Percentiles rank a stretch among this genome's conserved stretches.
Conservation (phyloP, 2,329 filamentous ascomycete species). For the Colletotrichum noveboracense region DNA sequence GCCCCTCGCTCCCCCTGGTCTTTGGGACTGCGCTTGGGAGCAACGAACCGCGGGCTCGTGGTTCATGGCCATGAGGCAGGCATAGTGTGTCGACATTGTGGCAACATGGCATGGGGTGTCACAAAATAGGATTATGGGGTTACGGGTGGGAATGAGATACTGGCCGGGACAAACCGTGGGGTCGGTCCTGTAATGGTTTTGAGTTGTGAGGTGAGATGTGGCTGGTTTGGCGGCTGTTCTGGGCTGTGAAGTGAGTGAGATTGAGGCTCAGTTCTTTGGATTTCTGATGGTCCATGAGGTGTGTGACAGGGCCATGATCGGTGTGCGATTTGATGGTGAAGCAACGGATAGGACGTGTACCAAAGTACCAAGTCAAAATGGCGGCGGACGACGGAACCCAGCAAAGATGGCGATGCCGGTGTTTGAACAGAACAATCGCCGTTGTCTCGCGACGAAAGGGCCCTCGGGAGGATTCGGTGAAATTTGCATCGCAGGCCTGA, state of each 20-base stretch:
- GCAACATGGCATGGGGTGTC: not conserved
- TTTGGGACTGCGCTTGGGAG: not conserved
- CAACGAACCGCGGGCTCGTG: not conserved
- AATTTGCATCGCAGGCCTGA: not conserved
- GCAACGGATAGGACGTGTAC: not conserved
- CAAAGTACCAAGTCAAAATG: not conserved
- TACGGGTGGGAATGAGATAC: not conserved
- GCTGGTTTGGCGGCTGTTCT: not conserved
- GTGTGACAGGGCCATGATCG: not conserved
- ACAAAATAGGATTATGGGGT: not conserved
- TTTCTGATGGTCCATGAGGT: not conserved
- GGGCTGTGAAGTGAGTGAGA: not conserved
- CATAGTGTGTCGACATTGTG: not conserved
- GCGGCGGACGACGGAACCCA: not conserved
- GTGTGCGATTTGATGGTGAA: not conserved
- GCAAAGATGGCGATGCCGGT: not conserved
- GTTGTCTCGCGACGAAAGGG: not conserved
- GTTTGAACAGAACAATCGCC: not conserved
- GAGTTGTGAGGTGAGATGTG: constrained; percentile 14
- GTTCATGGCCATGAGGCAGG: not conserved
- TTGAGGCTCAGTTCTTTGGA: constrained; percentile 10
- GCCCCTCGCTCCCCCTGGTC: not conserved
- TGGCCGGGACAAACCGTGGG: not conserved
- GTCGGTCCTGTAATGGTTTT: not conserved
- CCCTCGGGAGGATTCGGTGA: not conserved